Base-by-base conservation (phyloP, 352 stramenopile species). In the Phytophthora sp. region DNA sequence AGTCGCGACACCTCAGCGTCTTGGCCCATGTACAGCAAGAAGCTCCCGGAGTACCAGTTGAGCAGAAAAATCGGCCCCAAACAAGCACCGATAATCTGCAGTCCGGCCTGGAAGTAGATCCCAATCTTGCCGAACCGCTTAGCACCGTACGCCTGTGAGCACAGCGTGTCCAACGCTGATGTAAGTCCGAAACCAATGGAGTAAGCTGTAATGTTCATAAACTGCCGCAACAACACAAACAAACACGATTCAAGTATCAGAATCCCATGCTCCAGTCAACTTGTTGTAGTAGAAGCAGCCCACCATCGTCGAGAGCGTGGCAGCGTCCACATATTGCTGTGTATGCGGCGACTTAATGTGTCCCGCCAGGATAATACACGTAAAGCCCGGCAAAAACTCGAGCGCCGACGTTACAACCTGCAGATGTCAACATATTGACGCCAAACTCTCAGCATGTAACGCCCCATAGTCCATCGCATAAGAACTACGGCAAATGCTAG, bases 131-230 rank as follows among this genome's bases (percentile, higher is more conserved):
- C 69, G 26, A 71, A 69, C 12, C 79, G 67, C 26, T 80, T 76
- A 0, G 88, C 86, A 21, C 86, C 86, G 39, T 81, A 86, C 24
- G 86, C 84, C 33, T 92, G 77, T 1, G 77, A 80, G 27, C 83
- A 94, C 15, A 95, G 68, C 59, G 87, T 95, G 60, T 95, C 87
- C 38, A 95, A 69, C 8, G 82, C 85, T 13, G 82, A 89, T 7
- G 84, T 76, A 0, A 94, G 67, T 2, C 84, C 84, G 57, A 90
- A 80, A 9, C 78, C 85, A 0, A 88, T 68, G 0, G 83, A 81
- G 39, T 86, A 79, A 7, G 77, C 82, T 27, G 86, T 80, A 49
- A 96, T 79, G 47, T 94, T 93, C 58, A 76, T 77, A 35, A 91
- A 89, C 82, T 84, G 44, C 5, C 55, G 18, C 18, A 46, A 21